phyloP scores from a whole-genome alignment of 768 basidiomycete species.

The Lanmaoa rubissima region DNA sequence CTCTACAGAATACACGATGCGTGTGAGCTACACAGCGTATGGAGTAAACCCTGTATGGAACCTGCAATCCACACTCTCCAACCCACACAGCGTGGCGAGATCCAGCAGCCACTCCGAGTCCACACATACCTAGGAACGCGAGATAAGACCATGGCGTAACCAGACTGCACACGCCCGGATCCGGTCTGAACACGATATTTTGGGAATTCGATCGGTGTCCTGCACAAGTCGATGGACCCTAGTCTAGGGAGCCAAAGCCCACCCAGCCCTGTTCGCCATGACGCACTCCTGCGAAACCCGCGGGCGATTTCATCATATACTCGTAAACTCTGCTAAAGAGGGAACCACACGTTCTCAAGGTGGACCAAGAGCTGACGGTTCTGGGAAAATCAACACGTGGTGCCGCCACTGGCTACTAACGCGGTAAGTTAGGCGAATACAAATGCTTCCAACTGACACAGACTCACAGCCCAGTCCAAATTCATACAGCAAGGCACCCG shows the following conservation, averaged over 20 bases:
- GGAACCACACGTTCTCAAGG: constrained; percentile 18
- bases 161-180: background rate
- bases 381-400: constrained; percentile 21
- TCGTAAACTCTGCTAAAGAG: constrained; percentile 15
- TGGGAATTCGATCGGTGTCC: background rate
- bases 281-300: constrained; percentile 24
- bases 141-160: constrained; percentile 20
- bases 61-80: background rate
- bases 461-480: constrained; percentile 6
- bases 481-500: background rate
- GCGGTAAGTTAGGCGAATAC: constrained; percentile 18
- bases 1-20: constrained; percentile 7
- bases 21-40: constrained; percentile 13
- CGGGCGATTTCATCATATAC: constrained; percentile 12
- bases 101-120: background rate
- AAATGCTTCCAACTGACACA: constrained; percentile 8
- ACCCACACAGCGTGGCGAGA: background rate
- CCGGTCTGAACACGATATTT: constrained; percentile 3
- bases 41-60: background rate
- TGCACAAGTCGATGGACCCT: background rate
- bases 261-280: constrained; percentile 15
- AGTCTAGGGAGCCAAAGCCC: background rate
- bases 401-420: background rate
- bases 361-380: constrained; percentile 8
- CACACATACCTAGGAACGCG: background rate